A percentile compares a stretch with the other conserved stretches of the same genome.
phyloP scores from a whole-genome alignment of 306 rosid species.

The Vachellia collinsii region DNA sequence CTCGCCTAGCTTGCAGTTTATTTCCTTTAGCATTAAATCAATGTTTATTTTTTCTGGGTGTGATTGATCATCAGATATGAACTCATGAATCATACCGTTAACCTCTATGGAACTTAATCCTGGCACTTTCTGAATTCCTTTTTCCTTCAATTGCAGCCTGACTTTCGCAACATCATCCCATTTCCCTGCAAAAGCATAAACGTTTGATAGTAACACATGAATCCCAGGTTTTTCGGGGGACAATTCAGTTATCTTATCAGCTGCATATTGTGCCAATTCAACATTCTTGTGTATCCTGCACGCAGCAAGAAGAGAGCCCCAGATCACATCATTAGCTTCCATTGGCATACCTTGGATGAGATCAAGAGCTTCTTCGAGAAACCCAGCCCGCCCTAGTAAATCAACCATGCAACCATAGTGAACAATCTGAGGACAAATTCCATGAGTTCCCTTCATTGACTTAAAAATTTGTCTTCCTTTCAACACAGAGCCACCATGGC shows the following conservation, averaged over 20 bases:
- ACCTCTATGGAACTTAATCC: constrained; percentile 72
- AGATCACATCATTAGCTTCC: constrained; percentile 72
- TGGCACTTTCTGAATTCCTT: constrained; percentile 61
- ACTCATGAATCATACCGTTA: constrained; percentile 67
- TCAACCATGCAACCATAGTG: constrained; percentile 91
- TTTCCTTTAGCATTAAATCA: constrained; percentile 63
- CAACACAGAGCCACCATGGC: constrained; percentile 68
- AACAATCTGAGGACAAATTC: constrained; percentile 59
- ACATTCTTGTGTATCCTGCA: constrained; percentile 67
- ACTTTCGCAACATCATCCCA: constrained; percentile 87
- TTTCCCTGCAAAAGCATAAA: constrained; percentile 74
- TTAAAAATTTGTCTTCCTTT: constrained; percentile 60
- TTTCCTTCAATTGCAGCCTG: constrained; percentile 71
- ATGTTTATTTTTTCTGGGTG: constrained; percentile 48
- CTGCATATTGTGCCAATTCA: constrained; percentile 64
- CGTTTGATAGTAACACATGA: constrained; percentile 73
- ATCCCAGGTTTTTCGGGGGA: constrained; percentile 58
- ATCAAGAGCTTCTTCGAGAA: constrained; percentile 67
- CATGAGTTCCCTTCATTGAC: constrained; percentile 56
- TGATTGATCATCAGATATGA: constrained; percentile 68
- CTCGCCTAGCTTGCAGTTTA: constrained; percentile 55
- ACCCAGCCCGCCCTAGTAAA: constrained; percentile 72
- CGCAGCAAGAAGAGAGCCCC: constrained; percentile 82
- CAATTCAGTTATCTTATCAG: constrained; percentile 51
- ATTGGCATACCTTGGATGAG: constrained; percentile 73